Percentiles rank a stretch among this genome's conserved stretches.
These are phyloP conservation scores for Dentipellis fragilis DNA, from an alignment of 768 basidiomycete genomes.

Conservation along the genomic window DNA sequence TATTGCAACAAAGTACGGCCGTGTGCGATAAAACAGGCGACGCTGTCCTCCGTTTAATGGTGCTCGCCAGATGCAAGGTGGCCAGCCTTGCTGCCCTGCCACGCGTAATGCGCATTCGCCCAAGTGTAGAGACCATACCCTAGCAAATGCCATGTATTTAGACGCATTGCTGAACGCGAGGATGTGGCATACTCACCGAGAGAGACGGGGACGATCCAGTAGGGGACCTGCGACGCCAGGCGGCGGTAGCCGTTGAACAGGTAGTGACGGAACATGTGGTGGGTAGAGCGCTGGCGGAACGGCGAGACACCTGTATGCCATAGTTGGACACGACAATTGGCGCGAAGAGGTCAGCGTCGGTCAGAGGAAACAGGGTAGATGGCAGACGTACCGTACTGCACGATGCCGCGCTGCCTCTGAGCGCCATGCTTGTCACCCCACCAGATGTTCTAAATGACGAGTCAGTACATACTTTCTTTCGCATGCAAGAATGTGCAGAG, in stretches of 20 bases:
- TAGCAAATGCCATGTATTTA: slow-evolving; percentile 18
- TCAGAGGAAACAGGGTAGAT: background rate
- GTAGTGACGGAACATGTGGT: slow-evolving; percentile 59
- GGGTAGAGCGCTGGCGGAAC: slow-evolving; percentile 61
- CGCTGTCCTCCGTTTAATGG: background rate
- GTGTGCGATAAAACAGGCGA: too few relatives aligned
- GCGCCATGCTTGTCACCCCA: slow-evolving; percentile 69
- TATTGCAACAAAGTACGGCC: too few relatives aligned
- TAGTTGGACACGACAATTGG: background rate
- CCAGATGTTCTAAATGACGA: slow-evolving; percentile 56
- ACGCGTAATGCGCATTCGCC: slow-evolving; percentile 54
- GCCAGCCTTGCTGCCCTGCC: slow-evolving; percentile 66
- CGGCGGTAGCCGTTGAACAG: slow-evolving; percentile 78
- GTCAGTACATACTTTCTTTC: background rate
- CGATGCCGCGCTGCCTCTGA: slow-evolving; percentile 59
- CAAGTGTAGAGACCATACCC: slow-evolving; percentile 73
- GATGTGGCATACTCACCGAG: slow-evolving; percentile 43
- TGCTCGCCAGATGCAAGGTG: slow-evolving; percentile 36
- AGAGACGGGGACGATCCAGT: slow-evolving; percentile 65
- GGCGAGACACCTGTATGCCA: slow-evolving; percentile 57
- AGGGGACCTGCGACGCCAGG: slow-evolving; percentile 58
- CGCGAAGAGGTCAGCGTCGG: background rate
- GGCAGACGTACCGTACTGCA: slow-evolving; percentile 58
- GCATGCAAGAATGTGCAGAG: background rate
- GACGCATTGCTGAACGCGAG: too few relatives aligned